Conservation (phyloP, 2,329 filamentous ascomycete species). For the Ophiostoma novo-ulmi region DNA sequence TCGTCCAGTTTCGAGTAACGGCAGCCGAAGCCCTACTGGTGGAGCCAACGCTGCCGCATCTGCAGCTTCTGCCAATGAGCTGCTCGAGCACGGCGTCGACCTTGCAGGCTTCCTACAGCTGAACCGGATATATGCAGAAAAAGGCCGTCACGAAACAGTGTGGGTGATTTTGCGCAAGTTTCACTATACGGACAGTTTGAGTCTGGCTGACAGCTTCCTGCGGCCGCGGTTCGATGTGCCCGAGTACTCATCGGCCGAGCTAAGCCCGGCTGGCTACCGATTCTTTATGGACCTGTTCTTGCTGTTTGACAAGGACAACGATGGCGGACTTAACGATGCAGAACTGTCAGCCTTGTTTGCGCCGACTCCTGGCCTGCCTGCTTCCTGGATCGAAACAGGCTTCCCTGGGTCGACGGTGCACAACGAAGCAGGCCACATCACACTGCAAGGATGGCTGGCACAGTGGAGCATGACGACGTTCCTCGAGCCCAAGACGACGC, state of each 20-base stretch:
- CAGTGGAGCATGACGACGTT: constrained; percentile 99
- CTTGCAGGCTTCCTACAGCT: constrained; percentile 78
- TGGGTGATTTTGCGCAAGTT: constrained; percentile 96
- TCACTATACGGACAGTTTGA: constrained; percentile 92
- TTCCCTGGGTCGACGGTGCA: constrained; percentile 93
- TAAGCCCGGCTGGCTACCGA: constrained; percentile 84
- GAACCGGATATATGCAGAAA: constrained; percentile 95
- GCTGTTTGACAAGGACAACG: constrained; percentile 94
- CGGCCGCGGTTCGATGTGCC: constrained; percentile 93
- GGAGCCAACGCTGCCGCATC: neutral
- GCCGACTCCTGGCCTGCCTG: constrained; percentile 82
- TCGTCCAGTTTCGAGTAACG: constrained; percentile 18
- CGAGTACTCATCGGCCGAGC: constrained; percentile 83
- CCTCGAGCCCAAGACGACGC: constrained; percentile 85
- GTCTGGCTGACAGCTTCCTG: constrained; percentile 82
- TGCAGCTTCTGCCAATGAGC: constrained; percentile 1
- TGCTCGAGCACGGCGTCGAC: constrained; percentile 63
- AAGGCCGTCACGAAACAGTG: constrained; percentile 94
- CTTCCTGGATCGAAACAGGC: constrained; percentile 79
- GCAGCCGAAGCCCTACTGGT: constrained; percentile 10
- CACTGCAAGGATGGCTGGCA: constrained; percentile 93
- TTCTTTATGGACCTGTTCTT: constrained; percentile 97
- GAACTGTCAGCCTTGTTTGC: constrained; percentile 85
- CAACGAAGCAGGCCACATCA: constrained; percentile 92
- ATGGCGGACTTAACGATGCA: constrained; percentile 81